phyloP scores from a whole-genome alignment of 2,329 filamentous ascomycete genomes.

The Hirsutella rhossiliensis region DNA sequence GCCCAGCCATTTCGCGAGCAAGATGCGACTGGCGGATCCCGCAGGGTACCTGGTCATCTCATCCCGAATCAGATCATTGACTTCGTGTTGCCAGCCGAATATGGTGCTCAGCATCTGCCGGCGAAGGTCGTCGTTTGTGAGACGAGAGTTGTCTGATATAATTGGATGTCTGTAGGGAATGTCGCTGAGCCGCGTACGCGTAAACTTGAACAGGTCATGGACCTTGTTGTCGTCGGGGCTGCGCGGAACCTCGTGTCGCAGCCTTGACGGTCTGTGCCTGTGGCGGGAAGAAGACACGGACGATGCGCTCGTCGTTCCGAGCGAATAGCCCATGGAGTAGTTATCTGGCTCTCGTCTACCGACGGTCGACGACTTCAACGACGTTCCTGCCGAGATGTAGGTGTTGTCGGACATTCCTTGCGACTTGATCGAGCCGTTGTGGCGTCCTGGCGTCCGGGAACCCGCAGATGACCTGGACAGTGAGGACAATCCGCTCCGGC shows the following conservation, averaged over 20 bases:
- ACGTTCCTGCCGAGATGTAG: conserved; percentile 53
- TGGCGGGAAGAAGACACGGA: conserved; percentile 37
- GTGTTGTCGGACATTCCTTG: conserved; percentile 50
- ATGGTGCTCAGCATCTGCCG: conserved; percentile 87
- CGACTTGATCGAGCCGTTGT: conserved; percentile 39
- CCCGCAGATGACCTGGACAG: conserved; percentile 41
- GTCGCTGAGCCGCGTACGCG: conserved; percentile 67
- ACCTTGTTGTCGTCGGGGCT: conserved; percentile 63
- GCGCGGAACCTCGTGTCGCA: conserved; percentile 68
- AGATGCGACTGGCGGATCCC: conserved; percentile 65
- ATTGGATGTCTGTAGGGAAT: conserved; percentile 67
- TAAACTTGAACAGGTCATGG: conserved; percentile 77
- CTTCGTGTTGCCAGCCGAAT: conserved; percentile 87
- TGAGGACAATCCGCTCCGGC: conserved; percentile 48
- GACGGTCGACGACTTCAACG: conserved; percentile 24
- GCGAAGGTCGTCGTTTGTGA: conserved; percentile 70
- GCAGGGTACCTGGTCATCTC: conserved; percentile 65
- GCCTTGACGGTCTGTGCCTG: conserved; percentile 47
- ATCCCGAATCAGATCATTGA: conserved; percentile 69
- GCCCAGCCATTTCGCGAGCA: conserved; percentile 87
- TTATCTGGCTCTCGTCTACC: conserved; percentile 32
- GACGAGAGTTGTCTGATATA: conserved; percentile 39
- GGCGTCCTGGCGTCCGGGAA: conserved; percentile 37
- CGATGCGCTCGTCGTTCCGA: conserved; percentile 21
- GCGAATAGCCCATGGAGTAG: conserved; percentile 36